These are phyloP conservation scores for Aspergillus egyptiacus DNA, from an alignment of 495 filamentous ascomycete species.

Conservation along the genomic window DNA sequence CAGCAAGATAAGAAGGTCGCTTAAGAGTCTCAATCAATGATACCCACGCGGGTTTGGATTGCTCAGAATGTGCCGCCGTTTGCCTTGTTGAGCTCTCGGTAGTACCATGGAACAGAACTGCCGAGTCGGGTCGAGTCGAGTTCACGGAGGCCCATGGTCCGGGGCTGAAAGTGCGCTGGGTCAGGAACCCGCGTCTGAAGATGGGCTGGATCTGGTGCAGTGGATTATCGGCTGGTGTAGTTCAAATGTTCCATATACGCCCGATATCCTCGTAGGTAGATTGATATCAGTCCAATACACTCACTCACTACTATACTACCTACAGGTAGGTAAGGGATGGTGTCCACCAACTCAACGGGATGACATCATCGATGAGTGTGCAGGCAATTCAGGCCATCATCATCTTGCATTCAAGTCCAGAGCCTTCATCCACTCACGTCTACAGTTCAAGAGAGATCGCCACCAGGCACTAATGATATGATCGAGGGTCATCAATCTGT, in stretches of 20 bases:
- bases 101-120: constrained; percentile 6
- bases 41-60: neutral
- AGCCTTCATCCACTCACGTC: neutral
- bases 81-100: neutral
- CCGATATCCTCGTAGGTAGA: no score
- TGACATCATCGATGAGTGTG: neutral
- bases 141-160: neutral
- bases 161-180: neutral
- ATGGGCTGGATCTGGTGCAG: constrained; percentile 5
- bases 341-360: neutral
- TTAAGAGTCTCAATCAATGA: neutral
- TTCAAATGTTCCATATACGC: no score
- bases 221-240: constrained; percentile 2
- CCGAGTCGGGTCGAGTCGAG: neutral
- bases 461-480: neutral
- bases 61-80: neutral
- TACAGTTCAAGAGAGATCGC: neutral
- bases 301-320: neutral
- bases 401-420: constrained; percentile 5
- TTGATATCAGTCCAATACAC: no score
- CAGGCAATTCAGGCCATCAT: neutral
- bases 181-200: constrained; percentile 12
- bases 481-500: neutral
- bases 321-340: neutral
- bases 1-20: neutral